Conservation (phyloP, 2,329 filamentous ascomycete species). For the Amauroascus verrucosus region DNA sequence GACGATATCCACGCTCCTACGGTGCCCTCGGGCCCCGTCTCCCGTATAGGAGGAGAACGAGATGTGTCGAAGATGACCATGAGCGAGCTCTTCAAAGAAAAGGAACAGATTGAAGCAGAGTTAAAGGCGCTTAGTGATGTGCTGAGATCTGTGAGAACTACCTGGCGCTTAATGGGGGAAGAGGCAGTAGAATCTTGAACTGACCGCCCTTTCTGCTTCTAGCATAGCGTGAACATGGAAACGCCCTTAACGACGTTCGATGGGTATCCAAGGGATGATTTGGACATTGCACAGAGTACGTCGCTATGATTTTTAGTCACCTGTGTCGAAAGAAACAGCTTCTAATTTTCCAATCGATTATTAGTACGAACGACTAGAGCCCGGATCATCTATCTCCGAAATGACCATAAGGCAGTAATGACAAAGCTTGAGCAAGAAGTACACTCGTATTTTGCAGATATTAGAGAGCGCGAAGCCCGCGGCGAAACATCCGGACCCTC, state of each 20-base stretch:
- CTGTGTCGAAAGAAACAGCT: background rate
- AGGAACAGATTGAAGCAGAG: conserved; percentile 75
- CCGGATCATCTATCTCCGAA: conserved; percentile 77
- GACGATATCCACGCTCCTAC: conserved; percentile 58
- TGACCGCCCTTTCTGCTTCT: conserved; percentile 17
- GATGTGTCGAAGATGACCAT: conserved; percentile 60
- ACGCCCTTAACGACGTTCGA: conserved; percentile 78
- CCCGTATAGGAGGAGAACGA: conserved; percentile 47
- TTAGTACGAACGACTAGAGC: conserved; percentile 85
- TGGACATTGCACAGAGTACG: conserved; percentile 89
- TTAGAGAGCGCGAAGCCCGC: conserved; percentile 44
- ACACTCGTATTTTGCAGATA: conserved; percentile 78
- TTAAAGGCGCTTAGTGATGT: conserved; percentile 74
- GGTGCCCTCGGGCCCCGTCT: conserved; percentile 67
- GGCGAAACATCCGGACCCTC: conserved; percentile 18
- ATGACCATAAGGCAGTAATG: conserved; percentile 92
- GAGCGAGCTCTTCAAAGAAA: conserved; percentile 70
- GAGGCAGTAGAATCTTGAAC: conserved; percentile 8
- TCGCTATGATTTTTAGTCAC: background rate
- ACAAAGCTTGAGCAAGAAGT: conserved; percentile 67
- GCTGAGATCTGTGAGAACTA: conserved; percentile 64
- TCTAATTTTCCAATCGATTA: conserved; percentile 15
- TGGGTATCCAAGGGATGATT: conserved; percentile 83
- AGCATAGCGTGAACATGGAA: conserved; percentile 92
- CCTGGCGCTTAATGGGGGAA: conserved; percentile 6